Evolutionary conservation across 2,329 filamentous ascomycete species (phyloP).

Genomic region (Phyllosticta citriasiana): DNA sequence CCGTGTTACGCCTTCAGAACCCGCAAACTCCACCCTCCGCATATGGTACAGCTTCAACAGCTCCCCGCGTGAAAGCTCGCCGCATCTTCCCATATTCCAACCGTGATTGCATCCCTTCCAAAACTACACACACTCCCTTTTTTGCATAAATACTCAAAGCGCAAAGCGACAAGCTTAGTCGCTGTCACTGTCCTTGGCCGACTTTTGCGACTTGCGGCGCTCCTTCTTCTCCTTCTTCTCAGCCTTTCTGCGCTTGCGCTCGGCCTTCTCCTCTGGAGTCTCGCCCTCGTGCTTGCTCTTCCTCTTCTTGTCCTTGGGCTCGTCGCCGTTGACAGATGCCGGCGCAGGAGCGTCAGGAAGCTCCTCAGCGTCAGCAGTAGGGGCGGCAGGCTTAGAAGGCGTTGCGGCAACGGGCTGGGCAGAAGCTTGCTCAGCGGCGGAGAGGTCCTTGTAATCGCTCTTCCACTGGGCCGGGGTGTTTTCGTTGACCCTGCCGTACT

Average conservation of each 20-base stretch:
- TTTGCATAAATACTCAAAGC: not conserved
- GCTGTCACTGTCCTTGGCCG: slow-evolving; percentile 10
- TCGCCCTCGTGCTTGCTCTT: slow-evolving; percentile 40
- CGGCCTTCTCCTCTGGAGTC: slow-evolving; percentile 36
- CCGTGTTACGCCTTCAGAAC: slow-evolving; percentile 9
- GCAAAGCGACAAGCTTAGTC: not conserved
- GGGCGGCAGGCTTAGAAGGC: slow-evolving; percentile 23
- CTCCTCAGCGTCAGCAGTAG: slow-evolving; percentile 18
- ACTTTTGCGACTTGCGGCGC: slow-evolving; percentile 44
- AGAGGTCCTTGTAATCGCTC: slow-evolving; percentile 77
- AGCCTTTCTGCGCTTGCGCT: slow-evolving; percentile 60
- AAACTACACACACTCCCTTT: not conserved
- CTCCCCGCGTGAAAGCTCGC: not conserved
- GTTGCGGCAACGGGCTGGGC: slow-evolving; percentile 20
- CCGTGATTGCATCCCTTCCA: not conserved
- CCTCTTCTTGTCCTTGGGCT: slow-evolving; percentile 33
- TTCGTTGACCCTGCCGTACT: slow-evolving; percentile 89
- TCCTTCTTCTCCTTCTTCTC: slow-evolving; percentile 73
- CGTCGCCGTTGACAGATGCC: slow-evolving; percentile 14
- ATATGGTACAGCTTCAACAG: slow-evolving; percentile 10
- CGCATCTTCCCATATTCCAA: not conserved
- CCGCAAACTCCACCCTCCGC: slow-evolving; percentile 10
- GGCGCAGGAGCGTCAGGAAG: slow-evolving; percentile 19
- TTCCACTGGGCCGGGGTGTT: slow-evolving; percentile 91
- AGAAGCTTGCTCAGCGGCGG: slow-evolving; percentile 16